Percentiles rank a stretch among this genome's conserved stretches.
Evolutionary conservation across 176 grass and related monocot genomes (phyloP).

Genomic region (Carex kokanica): DNA sequence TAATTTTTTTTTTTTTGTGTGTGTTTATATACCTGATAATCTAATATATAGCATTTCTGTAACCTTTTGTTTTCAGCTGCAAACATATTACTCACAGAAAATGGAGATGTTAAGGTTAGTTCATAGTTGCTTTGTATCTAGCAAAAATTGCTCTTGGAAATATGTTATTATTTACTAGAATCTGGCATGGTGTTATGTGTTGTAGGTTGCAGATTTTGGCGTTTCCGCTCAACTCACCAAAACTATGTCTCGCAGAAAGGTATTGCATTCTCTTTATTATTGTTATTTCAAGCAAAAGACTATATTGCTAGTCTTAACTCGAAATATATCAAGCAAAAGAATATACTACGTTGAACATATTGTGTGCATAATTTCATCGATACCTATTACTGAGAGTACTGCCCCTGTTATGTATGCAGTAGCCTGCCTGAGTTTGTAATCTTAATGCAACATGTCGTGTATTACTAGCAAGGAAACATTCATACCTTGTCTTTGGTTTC

Average conservation of each 20-base stretch:
- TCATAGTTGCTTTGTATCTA: conserved; percentile 16
- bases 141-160: background rate
- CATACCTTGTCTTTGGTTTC: background rate
- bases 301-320: no score
- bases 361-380: background rate
- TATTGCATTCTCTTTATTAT: conserved; percentile 21
- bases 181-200: conserved; percentile 3
- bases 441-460: background rate
- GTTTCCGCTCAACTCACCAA: conserved; percentile 98
- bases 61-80: conserved; percentile 69
- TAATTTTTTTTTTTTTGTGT: background rate
- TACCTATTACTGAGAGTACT: background rate
- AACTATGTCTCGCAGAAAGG: conserved; percentile 99
- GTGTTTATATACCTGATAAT: conserved; percentile 10
- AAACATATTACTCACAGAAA: conserved; percentile 95
- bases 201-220: conserved; percentile 96
- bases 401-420: background rate
- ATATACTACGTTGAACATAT: no score
- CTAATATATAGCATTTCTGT: conserved; percentile 14
- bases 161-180: conserved; percentile 8
- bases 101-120: conserved; percentile 97
- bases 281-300: background rate
- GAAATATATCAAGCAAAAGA: no score
- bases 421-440: background rate
- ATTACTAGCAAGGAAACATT: conserved; percentile 1